Evolutionary conservation across 768 basidiomycete genomes (phyloP).

Genomic region (Pseudohyphozyma bogoriensis): DNA sequence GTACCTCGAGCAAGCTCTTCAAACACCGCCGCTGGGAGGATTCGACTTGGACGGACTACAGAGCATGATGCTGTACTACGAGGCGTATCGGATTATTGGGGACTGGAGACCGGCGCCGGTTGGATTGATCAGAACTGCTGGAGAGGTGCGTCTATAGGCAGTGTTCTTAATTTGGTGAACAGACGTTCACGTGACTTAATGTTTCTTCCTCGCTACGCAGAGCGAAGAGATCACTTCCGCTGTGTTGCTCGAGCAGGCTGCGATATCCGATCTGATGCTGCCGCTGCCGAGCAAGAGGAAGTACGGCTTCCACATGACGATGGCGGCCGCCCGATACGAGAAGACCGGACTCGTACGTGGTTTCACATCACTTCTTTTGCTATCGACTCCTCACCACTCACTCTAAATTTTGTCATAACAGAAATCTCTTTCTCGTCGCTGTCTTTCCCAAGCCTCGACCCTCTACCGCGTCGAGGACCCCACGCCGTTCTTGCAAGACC

Average conservation of each 20-base stretch:
- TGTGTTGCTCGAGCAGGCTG: constrained; percentile 43
- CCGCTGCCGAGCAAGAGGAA: constrained; percentile 29
- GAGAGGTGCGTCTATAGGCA: constrained; percentile 29
- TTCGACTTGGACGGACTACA: constrained; percentile 36
- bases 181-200: background rate
- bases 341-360: constrained; percentile 40
- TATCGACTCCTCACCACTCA: no score
- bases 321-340: constrained; percentile 41
- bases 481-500: background rate
- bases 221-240: constrained; percentile 40
- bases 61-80: constrained; percentile 38
- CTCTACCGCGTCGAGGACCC: constrained; percentile 35
- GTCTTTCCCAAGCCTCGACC: constrained; percentile 37
- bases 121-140: constrained; percentile 36
- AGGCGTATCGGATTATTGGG: constrained; percentile 35
- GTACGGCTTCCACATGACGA: constrained; percentile 38
- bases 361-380: background rate
- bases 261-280: constrained; percentile 33
- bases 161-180: background rate
- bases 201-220: background rate
- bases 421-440: constrained; percentile 41
- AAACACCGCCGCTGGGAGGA: constrained; percentile 3
- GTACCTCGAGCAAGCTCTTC: constrained; percentile 37
- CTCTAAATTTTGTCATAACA: constrained; percentile 11
- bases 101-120: constrained; percentile 34